These are phyloP conservation scores for Candida nemodendra DNA, from an alignment of 805 yeast genomes.

Conservation along the genomic window DNA sequence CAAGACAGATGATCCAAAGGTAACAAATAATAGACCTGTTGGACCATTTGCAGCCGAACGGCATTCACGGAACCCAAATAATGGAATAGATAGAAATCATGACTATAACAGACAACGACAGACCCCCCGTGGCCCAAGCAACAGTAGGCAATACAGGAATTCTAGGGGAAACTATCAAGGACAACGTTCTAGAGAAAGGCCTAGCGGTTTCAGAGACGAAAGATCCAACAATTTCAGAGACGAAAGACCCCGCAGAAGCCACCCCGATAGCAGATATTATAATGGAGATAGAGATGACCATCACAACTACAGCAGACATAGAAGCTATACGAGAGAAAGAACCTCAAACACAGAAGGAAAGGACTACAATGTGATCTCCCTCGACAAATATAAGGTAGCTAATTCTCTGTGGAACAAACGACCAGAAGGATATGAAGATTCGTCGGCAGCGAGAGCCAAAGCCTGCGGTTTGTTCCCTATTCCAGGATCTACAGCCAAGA, in stretches of 20 bases:
- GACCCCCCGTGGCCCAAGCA: background rate
- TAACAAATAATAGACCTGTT: background rate
- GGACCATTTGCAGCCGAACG: background rate
- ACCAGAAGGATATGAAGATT: constrained; percentile 69
- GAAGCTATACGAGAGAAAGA: constrained; percentile 12
- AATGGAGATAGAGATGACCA: constrained; percentile 6
- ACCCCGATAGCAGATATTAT: constrained; percentile 1
- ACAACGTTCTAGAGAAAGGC: background rate
- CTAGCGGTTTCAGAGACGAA: constrained; percentile 2
- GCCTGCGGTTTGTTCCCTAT: constrained; percentile 74
- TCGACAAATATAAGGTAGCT: constrained; percentile 50
- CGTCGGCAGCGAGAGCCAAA: constrained; percentile 75
- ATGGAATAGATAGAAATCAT: background rate
- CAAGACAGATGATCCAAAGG: background rate
- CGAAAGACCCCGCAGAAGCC: background rate
- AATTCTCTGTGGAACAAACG: constrained; percentile 67
- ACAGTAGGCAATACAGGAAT: background rate
- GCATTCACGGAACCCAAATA: background rate
- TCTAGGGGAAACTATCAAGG: background rate
- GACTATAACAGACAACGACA: background rate
- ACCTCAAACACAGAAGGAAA: constrained; percentile 30
- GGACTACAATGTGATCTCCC: constrained; percentile 37
- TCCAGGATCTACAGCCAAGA: constrained; percentile 53
- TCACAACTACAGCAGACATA: constrained; percentile 16
- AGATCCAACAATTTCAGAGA: constrained; percentile 3